Conservation (phyloP, 202 grass and related monocot species). For the Cymbopogon flexuosus region DNA sequence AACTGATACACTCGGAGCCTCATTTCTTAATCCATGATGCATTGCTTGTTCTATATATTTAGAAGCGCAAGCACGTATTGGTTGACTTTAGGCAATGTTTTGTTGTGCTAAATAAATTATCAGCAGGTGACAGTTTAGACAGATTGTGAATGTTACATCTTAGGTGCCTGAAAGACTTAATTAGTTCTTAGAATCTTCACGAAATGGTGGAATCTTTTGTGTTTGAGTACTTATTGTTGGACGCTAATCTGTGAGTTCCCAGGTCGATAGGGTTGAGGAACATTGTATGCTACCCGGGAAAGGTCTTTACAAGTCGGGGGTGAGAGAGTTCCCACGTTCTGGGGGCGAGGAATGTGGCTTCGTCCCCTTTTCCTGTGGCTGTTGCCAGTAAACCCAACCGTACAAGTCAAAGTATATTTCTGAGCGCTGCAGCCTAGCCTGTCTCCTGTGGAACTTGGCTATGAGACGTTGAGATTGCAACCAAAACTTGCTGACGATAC, state of each 20-base stretch:
- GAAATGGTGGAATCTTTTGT: neutral
- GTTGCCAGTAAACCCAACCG: neutral
- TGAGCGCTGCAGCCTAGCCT: constrained; percentile 2
- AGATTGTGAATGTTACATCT: neutral
- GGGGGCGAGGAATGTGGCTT: neutral
- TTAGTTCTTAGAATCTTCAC: neutral
- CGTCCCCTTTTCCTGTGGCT: neutral
- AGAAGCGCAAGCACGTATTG: neutral
- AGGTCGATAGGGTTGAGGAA: neutral
- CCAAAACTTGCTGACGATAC: neutral
- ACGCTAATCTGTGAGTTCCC: neutral
- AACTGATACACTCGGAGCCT: neutral
- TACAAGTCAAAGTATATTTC: neutral
- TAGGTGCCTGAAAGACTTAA: neutral
- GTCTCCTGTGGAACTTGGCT: neutral
- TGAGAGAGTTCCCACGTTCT: neutral
- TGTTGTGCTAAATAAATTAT: neutral
- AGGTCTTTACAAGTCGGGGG: neutral
- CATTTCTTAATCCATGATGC: neutral
- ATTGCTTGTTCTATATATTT: neutral
- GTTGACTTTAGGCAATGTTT: neutral
- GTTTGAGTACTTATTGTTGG: neutral
- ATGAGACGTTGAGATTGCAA: neutral
- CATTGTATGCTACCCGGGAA: neutral
- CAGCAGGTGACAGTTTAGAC: neutral